These are phyloP conservation scores for Starmerella sp. DNA, from an alignment of 805 yeast species.

Conservation along the genomic window DNA sequence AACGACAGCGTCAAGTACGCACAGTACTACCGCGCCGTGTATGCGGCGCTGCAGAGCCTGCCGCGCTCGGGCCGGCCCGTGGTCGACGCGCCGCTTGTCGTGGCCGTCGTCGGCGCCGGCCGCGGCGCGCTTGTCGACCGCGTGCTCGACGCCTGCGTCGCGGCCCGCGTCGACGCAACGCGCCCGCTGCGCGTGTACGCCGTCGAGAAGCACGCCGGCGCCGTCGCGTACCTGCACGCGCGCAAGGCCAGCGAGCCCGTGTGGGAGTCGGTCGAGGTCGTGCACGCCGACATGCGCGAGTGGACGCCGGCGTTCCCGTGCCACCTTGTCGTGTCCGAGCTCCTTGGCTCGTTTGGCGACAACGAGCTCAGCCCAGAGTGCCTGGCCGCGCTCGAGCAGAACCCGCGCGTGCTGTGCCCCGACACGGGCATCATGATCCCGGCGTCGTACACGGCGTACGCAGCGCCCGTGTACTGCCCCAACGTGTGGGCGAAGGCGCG, in stretches of 20 bases:
- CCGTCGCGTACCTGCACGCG: constrained; percentile 38
- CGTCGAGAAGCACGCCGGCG: constrained; percentile 61
- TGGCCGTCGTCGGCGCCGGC: constrained; percentile 74
- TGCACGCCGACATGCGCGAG: constrained; percentile 48
- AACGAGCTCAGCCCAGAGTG: constrained; percentile 86
- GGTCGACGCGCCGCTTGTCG: constrained; percentile 11
- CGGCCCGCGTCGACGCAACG: constrained; percentile 24
- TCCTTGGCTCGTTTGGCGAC: constrained; percentile 86
- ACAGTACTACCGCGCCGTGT: constrained; percentile 54
- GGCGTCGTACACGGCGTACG: constrained; percentile 42
- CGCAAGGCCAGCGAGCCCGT: constrained; percentile 34
- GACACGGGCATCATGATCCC: constrained; percentile 51
- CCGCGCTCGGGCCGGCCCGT: neutral
- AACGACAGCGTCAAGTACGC: constrained; percentile 58
- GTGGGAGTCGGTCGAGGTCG: constrained; percentile 48
- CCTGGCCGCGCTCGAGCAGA: constrained; percentile 35
- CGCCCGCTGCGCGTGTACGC: constrained; percentile 37
- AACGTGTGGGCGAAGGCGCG: constrained; percentile 30
- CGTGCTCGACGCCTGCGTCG: constrained; percentile 33
- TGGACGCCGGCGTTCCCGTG: constrained; percentile 36
- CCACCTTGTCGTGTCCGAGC: constrained; percentile 63
- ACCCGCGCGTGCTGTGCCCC: constrained; percentile 28
- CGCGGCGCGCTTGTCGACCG: constrained; percentile 67
- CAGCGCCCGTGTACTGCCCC: constrained; percentile 61
- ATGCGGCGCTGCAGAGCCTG: constrained; percentile 37